Evolutionary conservation across 139 green algal genomes (phyloP).

Genomic region (Chlorella ohadii): DNA sequence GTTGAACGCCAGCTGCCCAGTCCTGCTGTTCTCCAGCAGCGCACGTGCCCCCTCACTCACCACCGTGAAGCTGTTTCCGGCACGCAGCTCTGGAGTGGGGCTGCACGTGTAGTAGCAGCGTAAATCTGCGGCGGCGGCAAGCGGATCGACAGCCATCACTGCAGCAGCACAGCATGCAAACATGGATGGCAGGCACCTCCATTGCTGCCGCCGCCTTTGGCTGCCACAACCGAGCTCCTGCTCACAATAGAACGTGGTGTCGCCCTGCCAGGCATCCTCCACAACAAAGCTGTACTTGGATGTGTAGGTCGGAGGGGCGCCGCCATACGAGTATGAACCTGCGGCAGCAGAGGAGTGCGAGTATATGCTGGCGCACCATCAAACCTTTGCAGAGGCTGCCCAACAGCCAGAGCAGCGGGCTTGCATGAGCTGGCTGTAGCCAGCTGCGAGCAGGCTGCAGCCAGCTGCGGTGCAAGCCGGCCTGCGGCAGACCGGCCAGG

Average conservation of each 20-base stretch:
- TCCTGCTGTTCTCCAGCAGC: background rate
- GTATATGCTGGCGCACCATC: too few species aligned
- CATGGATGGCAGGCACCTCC: background rate
- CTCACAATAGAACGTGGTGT: background rate
- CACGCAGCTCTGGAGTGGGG: background rate
- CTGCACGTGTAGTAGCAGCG: background rate
- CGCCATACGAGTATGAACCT: background rate
- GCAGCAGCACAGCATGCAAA: background rate
- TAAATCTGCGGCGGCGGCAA: background rate
- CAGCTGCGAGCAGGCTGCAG: too few species aligned
- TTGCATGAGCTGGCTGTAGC: too few species aligned
- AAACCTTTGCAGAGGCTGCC: too few species aligned
- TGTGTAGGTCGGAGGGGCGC: background rate
- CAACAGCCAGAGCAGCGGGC: too few species aligned
- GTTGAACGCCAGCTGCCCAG: too few species aligned
- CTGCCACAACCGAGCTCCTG: background rate
- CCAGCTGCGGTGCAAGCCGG: too few species aligned
- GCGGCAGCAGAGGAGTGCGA: too few species aligned
- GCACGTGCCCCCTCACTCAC: background rate
- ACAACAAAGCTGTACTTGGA: background rate
- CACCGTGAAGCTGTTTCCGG: background rate
- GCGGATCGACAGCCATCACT: too few species aligned
- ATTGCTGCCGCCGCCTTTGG: background rate
- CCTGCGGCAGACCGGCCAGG: too few species aligned
- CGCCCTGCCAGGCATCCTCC: background rate